These are phyloP conservation scores for Melanopsichium pennsylvanicum DNA, from an alignment of 1,284 basidiomycete genomes.

Conservation along the genomic window DNA sequence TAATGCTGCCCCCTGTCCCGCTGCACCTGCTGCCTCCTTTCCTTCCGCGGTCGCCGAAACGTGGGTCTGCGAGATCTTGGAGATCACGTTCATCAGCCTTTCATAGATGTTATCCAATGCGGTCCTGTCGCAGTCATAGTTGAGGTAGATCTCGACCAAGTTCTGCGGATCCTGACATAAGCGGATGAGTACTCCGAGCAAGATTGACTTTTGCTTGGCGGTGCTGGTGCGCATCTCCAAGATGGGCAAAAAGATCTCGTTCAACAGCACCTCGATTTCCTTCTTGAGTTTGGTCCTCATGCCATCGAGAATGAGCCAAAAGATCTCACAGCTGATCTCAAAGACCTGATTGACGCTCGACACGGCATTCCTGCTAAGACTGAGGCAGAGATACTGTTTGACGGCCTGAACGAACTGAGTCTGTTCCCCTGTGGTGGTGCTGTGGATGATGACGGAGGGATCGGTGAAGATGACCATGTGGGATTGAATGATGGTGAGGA, in stretches of 20 bases:
- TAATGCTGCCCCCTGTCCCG: constrained; percentile 1
- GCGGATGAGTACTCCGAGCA: constrained; percentile 60
- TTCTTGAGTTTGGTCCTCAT: constrained; percentile 99
- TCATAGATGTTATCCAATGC: constrained; percentile 66
- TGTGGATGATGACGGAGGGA: constrained; percentile 59
- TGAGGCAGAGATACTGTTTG: constrained; percentile 76
- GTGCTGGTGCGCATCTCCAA: constrained; percentile 98
- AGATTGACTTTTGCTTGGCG: constrained; percentile 72
- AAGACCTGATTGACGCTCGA: constrained; percentile 96
- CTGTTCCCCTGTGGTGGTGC: constrained; percentile 62
- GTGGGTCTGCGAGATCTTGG: constrained; percentile 58
- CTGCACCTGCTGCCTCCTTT: constrained; percentile 28
- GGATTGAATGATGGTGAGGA: constrained; percentile 58
- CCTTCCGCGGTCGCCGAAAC: constrained; percentile 28
- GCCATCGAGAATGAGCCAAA: constrained; percentile 91
- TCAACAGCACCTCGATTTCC: constrained; percentile 97
- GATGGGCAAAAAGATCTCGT: constrained; percentile 98
- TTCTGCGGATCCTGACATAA: constrained; percentile 64
- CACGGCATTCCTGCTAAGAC: constrained; percentile 92
- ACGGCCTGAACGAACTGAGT: constrained; percentile 65
- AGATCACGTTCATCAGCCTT: constrained; percentile 63
- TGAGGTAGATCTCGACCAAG: constrained; percentile 65
- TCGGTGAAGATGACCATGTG: constrained; percentile 64
- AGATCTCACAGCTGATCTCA: constrained; percentile 97
- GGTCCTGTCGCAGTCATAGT: constrained; percentile 65